A percentile compares a stretch with the other conserved stretches of the same genome.
Conservation (phyloP, 2,329 filamentous ascomycete species). For the Aspergillus eucalypticola region DNA sequence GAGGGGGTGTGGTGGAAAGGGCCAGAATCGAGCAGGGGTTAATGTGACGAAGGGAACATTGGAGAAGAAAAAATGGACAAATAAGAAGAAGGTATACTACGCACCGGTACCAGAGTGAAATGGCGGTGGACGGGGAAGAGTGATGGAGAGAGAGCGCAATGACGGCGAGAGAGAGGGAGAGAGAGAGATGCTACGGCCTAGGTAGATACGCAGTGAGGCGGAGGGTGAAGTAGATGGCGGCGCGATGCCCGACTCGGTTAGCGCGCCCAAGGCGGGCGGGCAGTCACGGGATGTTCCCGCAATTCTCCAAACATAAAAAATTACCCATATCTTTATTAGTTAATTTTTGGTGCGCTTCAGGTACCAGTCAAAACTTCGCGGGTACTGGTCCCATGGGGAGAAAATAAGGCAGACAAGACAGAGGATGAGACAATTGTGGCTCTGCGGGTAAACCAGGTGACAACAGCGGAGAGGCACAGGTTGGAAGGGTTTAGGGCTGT, state of each 20-base stretch:
- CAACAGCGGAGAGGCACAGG: constrained; percentile 6
- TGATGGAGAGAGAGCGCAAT: not conserved
- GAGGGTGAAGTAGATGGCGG: constrained; percentile 28
- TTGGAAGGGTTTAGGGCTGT: not conserved
- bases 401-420: no score
- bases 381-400: no score
- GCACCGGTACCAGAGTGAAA: constrained; percentile 22
- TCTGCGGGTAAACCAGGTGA: constrained; percentile 1
- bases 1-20: constrained; percentile 5
- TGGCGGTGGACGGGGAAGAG: constrained; percentile 21
- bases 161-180: constrained; percentile 18
- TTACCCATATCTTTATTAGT: not conserved
- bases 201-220: constrained; percentile 26
- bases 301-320: not conserved
- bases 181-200: constrained; percentile 12
- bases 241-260: constrained; percentile 27
- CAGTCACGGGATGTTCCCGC: constrained; percentile 33
- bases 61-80: constrained; percentile 11
- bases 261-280: constrained; percentile 14
- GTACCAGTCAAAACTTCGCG: no score
- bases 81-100: constrained; percentile 15
- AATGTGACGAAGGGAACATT: constrained; percentile 15
- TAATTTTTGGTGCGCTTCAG: no score
- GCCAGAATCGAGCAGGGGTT: constrained; percentile 17
- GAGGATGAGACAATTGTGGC: not conserved